Conservation (phyloP, 2,329 filamentous ascomycete species). For the Ophiocordyceps robertsii region DNA sequence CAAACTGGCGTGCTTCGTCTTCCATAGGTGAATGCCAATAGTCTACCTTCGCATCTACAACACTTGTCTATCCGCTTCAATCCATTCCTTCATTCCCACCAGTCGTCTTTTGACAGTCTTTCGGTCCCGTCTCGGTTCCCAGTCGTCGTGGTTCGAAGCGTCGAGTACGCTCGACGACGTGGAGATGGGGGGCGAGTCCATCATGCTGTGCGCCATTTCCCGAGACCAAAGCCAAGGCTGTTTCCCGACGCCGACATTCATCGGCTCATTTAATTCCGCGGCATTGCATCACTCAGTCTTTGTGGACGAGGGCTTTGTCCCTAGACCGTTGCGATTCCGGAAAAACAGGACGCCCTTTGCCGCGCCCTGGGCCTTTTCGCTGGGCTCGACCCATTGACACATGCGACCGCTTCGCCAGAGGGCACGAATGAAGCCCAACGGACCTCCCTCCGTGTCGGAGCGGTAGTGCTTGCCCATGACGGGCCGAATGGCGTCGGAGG, state of each 20-base stretch:
- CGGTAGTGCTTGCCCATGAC: conserved; percentile 97
- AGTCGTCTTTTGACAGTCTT: no score
- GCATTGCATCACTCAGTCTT: neutral
- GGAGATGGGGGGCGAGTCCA: no score
- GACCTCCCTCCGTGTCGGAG: conserved; percentile 61
- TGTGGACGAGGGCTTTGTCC: conserved; percentile 28
- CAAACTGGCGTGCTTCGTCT: no score
- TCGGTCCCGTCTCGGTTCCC: no score
- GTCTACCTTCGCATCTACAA: no score
- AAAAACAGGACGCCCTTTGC: conserved; percentile 83
- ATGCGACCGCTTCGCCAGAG: conserved; percentile 68
- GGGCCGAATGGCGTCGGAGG: conserved; percentile 82
- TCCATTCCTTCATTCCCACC: no score
- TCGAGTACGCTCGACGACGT: no score
- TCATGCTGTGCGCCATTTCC: no score
- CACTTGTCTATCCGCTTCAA: no score
- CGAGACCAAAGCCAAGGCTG: no score
- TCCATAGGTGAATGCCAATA: no score
- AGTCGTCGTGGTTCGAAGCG: no score
- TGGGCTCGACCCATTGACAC: conserved; percentile 98
- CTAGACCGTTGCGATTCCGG: conserved; percentile 85
- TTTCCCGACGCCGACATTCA: neutral
- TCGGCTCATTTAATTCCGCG: neutral
- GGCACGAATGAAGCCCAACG: conserved; percentile 70
- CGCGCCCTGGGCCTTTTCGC: conserved; percentile 64